These are phyloP conservation scores for Colletotrichum nymphaeae DNA, from an alignment of 2,329 filamentous ascomycete species.

Conservation along the genomic window DNA sequence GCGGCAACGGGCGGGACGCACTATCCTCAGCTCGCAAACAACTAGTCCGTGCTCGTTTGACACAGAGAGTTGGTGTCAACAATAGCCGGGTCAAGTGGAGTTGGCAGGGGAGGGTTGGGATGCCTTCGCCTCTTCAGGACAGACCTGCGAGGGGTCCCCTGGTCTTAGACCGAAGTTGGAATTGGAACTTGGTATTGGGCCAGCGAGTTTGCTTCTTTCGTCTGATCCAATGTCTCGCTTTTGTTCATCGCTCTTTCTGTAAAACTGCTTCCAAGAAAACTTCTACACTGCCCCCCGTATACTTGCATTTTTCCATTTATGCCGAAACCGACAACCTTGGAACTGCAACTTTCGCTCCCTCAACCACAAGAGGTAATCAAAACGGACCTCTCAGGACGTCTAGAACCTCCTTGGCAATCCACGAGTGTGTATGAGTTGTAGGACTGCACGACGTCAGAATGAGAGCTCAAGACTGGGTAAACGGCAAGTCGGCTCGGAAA, in stretches of 20 bases:
- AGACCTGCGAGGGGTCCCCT: conserved; percentile 15
- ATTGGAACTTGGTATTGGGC: background rate
- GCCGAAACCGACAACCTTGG: background rate
- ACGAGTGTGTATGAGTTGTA: conserved; percentile 29
- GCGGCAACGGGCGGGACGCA: background rate
- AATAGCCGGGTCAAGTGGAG: background rate
- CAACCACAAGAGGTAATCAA: background rate
- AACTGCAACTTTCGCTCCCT: background rate
- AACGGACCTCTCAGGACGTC: conserved; percentile 18
- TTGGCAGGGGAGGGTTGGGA: background rate
- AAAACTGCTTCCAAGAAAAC: background rate
- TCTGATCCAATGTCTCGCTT: background rate
- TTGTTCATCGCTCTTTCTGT: background rate
- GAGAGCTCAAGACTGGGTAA: background rate
- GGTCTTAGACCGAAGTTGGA: background rate
- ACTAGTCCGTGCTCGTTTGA: conserved; percentile 21
- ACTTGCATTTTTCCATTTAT: background rate
- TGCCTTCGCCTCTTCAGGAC: conserved; percentile 1
- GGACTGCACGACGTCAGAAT: conserved; percentile 19
- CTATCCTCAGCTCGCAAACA: background rate
- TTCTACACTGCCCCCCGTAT: background rate
- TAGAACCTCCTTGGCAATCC: conserved; percentile 26
- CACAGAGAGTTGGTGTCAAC: conserved; percentile 6
- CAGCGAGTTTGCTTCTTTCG: background rate
- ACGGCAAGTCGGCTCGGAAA: background rate